Evolutionary conservation across 2,329 filamentous ascomycete species (phyloP).

Genomic region (Aspergillus aculeatinus): DNA sequence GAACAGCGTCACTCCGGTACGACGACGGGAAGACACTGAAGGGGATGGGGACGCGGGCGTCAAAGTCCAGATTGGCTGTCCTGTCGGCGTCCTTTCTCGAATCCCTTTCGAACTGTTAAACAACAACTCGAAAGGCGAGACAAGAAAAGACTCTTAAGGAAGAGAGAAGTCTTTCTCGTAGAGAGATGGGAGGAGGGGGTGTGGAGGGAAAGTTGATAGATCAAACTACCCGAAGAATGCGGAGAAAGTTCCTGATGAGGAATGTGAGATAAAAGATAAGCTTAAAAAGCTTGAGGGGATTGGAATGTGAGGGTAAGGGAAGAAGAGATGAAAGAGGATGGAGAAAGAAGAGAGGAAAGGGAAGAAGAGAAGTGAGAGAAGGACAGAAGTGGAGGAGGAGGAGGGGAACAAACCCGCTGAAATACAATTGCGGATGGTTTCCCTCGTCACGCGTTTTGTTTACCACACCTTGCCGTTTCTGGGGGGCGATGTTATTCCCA

Average conservation of each 20-base stretch:
- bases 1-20: conserved; percentile 76
- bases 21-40: conserved; percentile 99
- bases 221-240: conserved; percentile 24
- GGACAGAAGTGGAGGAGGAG: conserved; percentile 3
- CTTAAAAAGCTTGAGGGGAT: conserved; percentile 11
- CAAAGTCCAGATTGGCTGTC: conserved; percentile 99
- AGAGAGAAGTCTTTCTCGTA: conserved; percentile 39
- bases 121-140: conserved; percentile 50
- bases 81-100: conserved; percentile 72
- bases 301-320: conserved; percentile 13
- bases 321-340: conserved; percentile 20
- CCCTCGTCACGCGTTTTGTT: conserved; percentile 24
- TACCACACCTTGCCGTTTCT: conserved; percentile 23
- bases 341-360: conserved; percentile 8
- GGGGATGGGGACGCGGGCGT: conserved; percentile 97
- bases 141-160: conserved; percentile 48
- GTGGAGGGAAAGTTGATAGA: conserved; percentile 22
- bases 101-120: conserved; percentile 50
- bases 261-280: conserved; percentile 20
- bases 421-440: conserved; percentile 13
- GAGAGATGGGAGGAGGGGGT: conserved; percentile 12
- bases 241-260: conserved; percentile 20
- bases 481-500: background rate
- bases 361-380: conserved; percentile 2
- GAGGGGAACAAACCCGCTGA: conserved; percentile 8